Base-by-base conservation (phyloP, 192 early-diverging fungal species). In the Umbelopsis sp. region DNA sequence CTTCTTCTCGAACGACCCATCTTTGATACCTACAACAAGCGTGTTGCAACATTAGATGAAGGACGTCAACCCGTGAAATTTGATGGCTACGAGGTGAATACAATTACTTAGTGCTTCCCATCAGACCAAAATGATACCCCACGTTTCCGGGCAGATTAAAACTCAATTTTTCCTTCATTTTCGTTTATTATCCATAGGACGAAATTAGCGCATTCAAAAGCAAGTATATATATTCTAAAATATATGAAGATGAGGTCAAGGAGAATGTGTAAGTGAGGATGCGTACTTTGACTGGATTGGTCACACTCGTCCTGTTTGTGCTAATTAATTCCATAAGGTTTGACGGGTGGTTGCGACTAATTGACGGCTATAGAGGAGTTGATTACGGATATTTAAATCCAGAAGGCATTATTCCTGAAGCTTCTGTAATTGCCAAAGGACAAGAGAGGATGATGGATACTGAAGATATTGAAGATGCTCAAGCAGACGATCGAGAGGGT, bases 161-260 rank as follows among this genome's bases (percentile, higher is more conserved):
- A 59, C 24, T 29, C 21, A 52, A 47, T 44, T 24, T 31, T 54
- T 38, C 74, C 47, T 31, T 54, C 45, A 36, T 54, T 45, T 53
- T n/a, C 74, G 36, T 31, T 54, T 38, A 36, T 54, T 45, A 45
- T n/a, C 53, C 34, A 0, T 66, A 90, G 80, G 83, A 86, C 12
- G 81, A 86, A 66, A 96, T 99, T 68, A 87, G 92, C 10, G 81
- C 79, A 36, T 98, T 99, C 74, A 97, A 95, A 83, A 83, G 94
- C 72, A 83, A 93, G 79, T 94, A 83, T 74, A 97, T 99, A 71
- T 96, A 97, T 82, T 81, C 85, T 22, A 83, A 86, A 20, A 93
- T 98, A 25, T 83, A 90, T 54, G 80, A 88, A 49, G 90, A 91
- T 16, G 98, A 99, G 83, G 52, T 84, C 53, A 72, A 76, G 4